phyloP scores from a whole-genome alignment of 148 eudicot species.

The Silene uniflora region DNA sequence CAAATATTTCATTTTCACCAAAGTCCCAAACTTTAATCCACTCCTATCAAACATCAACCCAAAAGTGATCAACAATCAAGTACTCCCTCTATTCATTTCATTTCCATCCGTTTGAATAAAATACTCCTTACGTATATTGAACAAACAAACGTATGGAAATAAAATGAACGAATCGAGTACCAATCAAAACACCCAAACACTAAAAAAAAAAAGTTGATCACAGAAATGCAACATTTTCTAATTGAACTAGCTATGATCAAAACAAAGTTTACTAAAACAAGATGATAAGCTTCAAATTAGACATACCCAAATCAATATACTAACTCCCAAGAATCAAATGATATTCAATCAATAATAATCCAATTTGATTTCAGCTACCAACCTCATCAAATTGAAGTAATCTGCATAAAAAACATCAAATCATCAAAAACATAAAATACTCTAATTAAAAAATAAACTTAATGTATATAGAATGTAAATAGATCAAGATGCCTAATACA shows the following conservation, averaged over 20 bases:
- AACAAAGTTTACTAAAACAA: neutral
- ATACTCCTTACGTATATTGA: no score
- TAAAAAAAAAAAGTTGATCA: neutral
- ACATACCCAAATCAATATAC: constrained; percentile 21
- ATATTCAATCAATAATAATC: neutral
- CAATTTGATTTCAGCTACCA: neutral
- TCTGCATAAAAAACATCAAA: constrained; percentile 2
- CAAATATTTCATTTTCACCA: neutral
- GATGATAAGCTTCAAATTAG: neutral
- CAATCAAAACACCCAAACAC: neutral
- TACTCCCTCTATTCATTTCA: no score
- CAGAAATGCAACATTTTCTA: neutral
- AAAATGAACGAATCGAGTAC: no score
- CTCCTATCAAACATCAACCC: neutral
- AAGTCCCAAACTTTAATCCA: neutral
- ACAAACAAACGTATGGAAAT: no score
- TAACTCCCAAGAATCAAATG: constrained; percentile 8
- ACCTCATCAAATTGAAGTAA: constrained; percentile 1
- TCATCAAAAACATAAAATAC: neutral
- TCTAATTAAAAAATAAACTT: neutral
- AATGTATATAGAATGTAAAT: neutral
- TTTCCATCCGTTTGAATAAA: no score
- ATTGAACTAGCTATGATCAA: neutral
- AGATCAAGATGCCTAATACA: neutral
- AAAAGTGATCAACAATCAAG: no score